Percentiles rank a stretch among this genome's conserved stretches.
phyloP scores from a whole-genome alignment of 2,329 filamentous ascomycete species.

The Polytolypa hystricis region DNA sequence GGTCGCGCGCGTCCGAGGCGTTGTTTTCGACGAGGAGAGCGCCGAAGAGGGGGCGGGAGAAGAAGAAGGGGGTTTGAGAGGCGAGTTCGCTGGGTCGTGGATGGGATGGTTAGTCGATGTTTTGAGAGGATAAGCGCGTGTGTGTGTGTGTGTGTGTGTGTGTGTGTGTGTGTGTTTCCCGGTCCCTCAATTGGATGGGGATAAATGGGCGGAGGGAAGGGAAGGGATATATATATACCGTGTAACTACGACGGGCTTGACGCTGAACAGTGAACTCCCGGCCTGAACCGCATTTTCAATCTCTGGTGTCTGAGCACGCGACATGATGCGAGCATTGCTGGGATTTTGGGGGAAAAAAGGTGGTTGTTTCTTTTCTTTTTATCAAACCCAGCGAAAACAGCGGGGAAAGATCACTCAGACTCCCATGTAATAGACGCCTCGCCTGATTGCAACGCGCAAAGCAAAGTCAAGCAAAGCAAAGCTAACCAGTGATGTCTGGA shows the following conservation, averaged over 20 bases:
- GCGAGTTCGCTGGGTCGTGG: constrained; percentile 18
- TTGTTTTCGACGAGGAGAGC: constrained; percentile 56
- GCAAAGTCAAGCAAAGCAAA: too few relatives aligned
- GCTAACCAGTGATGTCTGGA: too few relatives aligned
- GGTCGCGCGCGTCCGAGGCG: constrained; percentile 54
- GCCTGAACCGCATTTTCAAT: constrained; percentile 12
- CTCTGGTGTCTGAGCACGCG: constrained; percentile 9
- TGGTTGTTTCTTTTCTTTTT: too few relatives aligned
- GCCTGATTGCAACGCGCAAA: too few relatives aligned
- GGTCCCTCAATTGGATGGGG: background rate
- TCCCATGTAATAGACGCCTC: too few relatives aligned
- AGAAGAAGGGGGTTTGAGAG: constrained; percentile 35
- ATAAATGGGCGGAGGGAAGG: background rate
- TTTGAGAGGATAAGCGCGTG: too few relatives aligned
- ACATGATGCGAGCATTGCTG: constrained; percentile 22
- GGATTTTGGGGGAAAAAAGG: too few relatives aligned
- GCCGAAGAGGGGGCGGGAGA: constrained; percentile 43
- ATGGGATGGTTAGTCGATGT: constrained; percentile 1
- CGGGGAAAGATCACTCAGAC: too few relatives aligned
- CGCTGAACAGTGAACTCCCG: constrained; percentile 34
- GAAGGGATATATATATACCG: constrained; percentile 28
- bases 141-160: background rate
- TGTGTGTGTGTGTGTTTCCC: too few relatives aligned
- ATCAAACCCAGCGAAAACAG: too few relatives aligned
- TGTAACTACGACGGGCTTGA: constrained; percentile 40